Conservation (phyloP, 1,284 basidiomycete species). For the Leccinum angustisporum region DNA sequence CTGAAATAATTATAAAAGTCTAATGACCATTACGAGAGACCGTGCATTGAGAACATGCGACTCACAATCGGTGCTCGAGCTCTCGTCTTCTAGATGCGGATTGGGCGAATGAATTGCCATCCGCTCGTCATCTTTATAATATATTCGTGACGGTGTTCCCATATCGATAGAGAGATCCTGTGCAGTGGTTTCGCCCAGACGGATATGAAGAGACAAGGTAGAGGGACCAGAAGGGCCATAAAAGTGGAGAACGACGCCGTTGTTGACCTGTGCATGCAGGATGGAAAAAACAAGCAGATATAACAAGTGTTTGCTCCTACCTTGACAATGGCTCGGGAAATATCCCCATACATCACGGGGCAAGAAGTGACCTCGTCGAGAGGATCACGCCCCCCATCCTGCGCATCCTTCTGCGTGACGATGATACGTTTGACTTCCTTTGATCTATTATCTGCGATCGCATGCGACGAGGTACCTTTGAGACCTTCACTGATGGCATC, state of each 20-base stretch:
- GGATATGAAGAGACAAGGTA: constrained; percentile 52
- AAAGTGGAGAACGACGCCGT: constrained; percentile 70
- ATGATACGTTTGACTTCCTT: constrained; percentile 78
- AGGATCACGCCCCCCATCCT: constrained; percentile 58
- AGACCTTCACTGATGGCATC: constrained; percentile 55
- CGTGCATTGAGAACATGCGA: constrained; percentile 4
- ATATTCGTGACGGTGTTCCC: constrained; percentile 73
- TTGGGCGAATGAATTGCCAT: constrained; percentile 74
- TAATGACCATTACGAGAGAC: constrained; percentile 30
- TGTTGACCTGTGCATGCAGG: constrained; percentile 54
- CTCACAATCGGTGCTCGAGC: constrained; percentile 46
- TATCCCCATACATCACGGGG: constrained; percentile 66
- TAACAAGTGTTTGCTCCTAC: constrained; percentile 36
- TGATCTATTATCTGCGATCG: constrained; percentile 51
- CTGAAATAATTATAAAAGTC: constrained; percentile 94
- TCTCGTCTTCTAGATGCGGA: constrained; percentile 40
- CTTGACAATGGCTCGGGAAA: constrained; percentile 66
- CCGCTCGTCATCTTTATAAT: constrained; percentile 86
- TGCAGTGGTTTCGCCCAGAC: constrained; percentile 77
- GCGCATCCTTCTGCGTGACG: constrained; percentile 61
- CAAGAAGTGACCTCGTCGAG: constrained; percentile 67
- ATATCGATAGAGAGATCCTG: constrained; percentile 80
- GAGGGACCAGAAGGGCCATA: constrained; percentile 49
- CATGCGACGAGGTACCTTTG: constrained; percentile 40
- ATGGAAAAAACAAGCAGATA: background rate